These are phyloP conservation scores for Calycina marina DNA, from an alignment of 2,329 filamentous ascomycete genomes.

Conservation along the genomic window DNA sequence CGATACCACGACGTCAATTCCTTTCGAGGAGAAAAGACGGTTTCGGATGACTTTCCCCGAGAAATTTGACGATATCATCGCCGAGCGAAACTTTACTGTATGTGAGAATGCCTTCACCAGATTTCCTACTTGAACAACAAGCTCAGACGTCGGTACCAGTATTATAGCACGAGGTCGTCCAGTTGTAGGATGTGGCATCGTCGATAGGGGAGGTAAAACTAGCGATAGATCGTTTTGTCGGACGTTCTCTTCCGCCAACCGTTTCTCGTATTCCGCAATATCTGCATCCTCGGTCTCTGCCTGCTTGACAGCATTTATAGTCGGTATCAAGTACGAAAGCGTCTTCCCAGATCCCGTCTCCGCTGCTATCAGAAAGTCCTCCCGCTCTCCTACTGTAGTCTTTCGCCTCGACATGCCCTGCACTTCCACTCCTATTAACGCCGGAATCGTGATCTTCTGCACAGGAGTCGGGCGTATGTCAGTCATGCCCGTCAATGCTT, in stretches of 20 bases:
- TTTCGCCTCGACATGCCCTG: constrained; percentile 23
- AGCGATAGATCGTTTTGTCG: constrained; percentile 47
- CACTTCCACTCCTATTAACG: constrained; percentile 43
- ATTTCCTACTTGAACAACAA: constrained; percentile 73
- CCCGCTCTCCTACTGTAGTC: constrained; percentile 21
- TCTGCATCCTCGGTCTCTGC: constrained; percentile 48
- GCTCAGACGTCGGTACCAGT: constrained; percentile 80
- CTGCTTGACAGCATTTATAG: constrained; percentile 71
- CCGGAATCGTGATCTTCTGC: constrained; percentile 77
- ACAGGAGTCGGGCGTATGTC: constrained; percentile 76
- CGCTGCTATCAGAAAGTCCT: constrained; percentile 69
- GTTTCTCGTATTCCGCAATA: constrained; percentile 42
- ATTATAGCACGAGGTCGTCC: constrained; percentile 74
- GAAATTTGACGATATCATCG: constrained; percentile 65
- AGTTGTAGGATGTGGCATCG: constrained; percentile 57
- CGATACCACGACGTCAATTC: constrained; percentile 73
- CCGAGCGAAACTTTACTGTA: constrained; percentile 72
- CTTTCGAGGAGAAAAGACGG: constrained; percentile 64
- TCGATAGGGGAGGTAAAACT: constrained; percentile 37
- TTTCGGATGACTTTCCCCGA: constrained; percentile 68
- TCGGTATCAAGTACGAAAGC: constrained; percentile 75
- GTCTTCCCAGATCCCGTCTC: constrained; percentile 98
- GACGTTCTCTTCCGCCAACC: constrained; percentile 39
- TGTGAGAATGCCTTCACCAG: constrained; percentile 77
- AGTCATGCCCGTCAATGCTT: constrained; percentile 60